A percentile compares a stretch with the other conserved stretches of the same genome.
These are phyloP conservation scores for Scheffersomyces cryptocercus DNA, from an alignment of 1,139 yeast species.

Conservation along the genomic window DNA sequence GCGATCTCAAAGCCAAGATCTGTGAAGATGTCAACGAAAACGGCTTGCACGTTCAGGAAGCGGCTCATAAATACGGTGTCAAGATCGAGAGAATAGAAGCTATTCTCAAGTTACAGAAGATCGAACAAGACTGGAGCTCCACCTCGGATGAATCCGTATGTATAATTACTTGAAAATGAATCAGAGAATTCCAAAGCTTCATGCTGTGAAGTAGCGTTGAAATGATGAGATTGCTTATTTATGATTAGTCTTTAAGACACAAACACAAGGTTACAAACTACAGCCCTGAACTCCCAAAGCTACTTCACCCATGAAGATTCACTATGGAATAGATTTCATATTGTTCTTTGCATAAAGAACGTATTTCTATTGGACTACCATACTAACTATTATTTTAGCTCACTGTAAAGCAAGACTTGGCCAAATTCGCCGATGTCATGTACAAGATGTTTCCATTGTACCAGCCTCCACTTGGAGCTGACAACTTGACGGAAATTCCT, in stretches of 20 bases:
- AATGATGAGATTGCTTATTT: slow-evolving; percentile 48
- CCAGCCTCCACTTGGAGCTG: slow-evolving; percentile 47
- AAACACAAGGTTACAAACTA: slow-evolving; percentile 54
- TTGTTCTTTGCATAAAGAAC: background rate
- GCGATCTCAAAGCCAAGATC: slow-evolving; percentile 60
- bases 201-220: background rate
- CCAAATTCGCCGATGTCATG: slow-evolving; percentile 59
- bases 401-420: slow-evolving; percentile 50
- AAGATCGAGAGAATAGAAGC: slow-evolving; percentile 89
- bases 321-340: slow-evolving; percentile 1
- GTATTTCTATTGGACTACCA: background rate
- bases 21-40: slow-evolving; percentile 55
- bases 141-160: slow-evolving; percentile 51
- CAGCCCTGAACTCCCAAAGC: slow-evolving; percentile 17
- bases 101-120: slow-evolving; percentile 60
- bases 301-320: background rate
- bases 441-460: slow-evolving; percentile 82
- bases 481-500: slow-evolving; percentile 90
- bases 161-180: slow-evolving; percentile 16
- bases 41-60: slow-evolving; percentile 63
- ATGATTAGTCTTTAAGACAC: slow-evolving; percentile 82
- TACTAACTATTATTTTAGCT: slow-evolving; percentile 43
- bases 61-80: slow-evolving; percentile 78
- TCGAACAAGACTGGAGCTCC: slow-evolving; percentile 60
- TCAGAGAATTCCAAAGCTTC: too few relatives aligned